Evolutionary conservation across 768 basidiomycete genomes (phyloP).

Genomic region (Crepidotus variabilis): DNA sequence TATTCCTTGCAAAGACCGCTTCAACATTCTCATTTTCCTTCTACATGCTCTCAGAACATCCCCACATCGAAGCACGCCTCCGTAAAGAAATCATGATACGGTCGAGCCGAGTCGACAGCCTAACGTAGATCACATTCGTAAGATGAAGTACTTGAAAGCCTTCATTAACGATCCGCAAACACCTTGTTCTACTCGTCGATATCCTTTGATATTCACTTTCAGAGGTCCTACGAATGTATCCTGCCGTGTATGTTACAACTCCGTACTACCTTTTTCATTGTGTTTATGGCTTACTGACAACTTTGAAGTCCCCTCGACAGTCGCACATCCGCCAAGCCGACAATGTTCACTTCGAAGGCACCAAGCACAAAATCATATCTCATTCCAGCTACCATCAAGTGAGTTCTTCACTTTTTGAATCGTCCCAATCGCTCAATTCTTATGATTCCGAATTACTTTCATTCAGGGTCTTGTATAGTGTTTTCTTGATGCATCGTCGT

Average conservation of each 20-base stretch:
- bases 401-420: too few relatives aligned
- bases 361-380: slow-evolving; percentile 47
- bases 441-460: neutral
- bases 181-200: neutral
- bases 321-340: slow-evolving; percentile 43
- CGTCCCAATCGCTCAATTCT: too few relatives aligned
- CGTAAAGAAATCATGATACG: slow-evolving; percentile 48
- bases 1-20: slow-evolving; percentile 26
- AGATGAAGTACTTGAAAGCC: slow-evolving; percentile 62
- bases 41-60: slow-evolving; percentile 49
- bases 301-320: slow-evolving; percentile 45
- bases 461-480: slow-evolving; percentile 45
- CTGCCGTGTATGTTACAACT: slow-evolving; percentile 50
- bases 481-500: slow-evolving; percentile 63
- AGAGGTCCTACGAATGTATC: slow-evolving; percentile 56
- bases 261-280: too few relatives aligned
- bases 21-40: slow-evolving; percentile 38
- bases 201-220: neutral
- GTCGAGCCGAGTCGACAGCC: slow-evolving; percentile 48
- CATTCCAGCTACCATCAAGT: too few relatives aligned
- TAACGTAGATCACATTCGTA: slow-evolving; percentile 49
- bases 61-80: slow-evolving; percentile 42
- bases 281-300: too few relatives aligned
- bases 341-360: slow-evolving; percentile 44
- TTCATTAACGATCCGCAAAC: slow-evolving; percentile 52